Base-by-base conservation (phyloP, 1,284 basidiomycete genomes). In the Sanguinoderma infundibulare region DNA sequence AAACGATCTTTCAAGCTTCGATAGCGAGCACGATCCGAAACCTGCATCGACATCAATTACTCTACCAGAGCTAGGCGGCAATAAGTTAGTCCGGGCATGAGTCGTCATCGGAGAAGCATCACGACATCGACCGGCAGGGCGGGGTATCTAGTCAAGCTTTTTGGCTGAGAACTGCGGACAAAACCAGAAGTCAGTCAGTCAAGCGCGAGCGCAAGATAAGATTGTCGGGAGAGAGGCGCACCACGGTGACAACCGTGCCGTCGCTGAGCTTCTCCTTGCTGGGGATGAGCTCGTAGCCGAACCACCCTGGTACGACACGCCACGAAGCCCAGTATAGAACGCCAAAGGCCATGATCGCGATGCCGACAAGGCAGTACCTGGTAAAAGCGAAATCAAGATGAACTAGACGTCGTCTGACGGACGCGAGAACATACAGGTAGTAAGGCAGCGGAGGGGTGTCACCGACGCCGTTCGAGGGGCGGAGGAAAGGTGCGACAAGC, bases 391-490 rank as follows among this genome's bases (percentile, higher is more conserved):
- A 36, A 9, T 15, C 12, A 8, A 14, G 35, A 35, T 1, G 22
- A 22, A 51, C 35, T 38, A 39, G 14, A 6, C 6, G n/a, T 35
- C 6, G 28, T 12, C 3, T 14, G 24, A 44, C 5, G n/a, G 26
- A 15, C 14, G 26, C 15, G 20, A n/a, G 22, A 34, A 72, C 80
- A 26, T 60, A 86, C 77, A 87, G 67, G 66, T 86, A 87, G 64
- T 87, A 87, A 3, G 86, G 83, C 38, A 87, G 69, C 6, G 84
- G 85, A 3, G 84, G 85, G 0, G 84, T 85, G 63, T 87, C 84
- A 7, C 86, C 86, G 1, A 83, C 76, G 5, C 78, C 78, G 62
- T 83, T 82, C 0, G 81, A 73, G 3, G 87, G 86, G 24, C 69
- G 81, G 3, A 89, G 60, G 76, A 84, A 89, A 0, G 86, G 86